Percentiles rank a stretch among this genome's conserved stretches.
These are phyloP conservation scores for Coemansia sp. DNA, from an alignment of 192 early-diverging fungal species.

Conservation along the genomic window DNA sequence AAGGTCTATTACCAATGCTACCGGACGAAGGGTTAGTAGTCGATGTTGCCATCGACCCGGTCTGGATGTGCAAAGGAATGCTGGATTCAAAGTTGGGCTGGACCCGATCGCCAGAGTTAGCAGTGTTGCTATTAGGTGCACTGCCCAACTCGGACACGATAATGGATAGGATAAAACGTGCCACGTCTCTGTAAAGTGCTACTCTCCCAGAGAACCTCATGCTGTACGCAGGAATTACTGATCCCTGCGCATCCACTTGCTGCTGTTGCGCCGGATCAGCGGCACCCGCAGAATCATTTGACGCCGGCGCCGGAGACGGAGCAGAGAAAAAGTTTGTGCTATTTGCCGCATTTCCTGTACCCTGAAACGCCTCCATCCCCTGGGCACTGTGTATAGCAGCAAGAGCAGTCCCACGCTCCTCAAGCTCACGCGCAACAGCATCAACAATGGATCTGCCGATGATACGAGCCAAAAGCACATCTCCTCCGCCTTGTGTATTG, in stretches of 20 bases:
- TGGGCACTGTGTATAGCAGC: not conserved
- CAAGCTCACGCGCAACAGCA: constrained; percentile 38
- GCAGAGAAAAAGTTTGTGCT: not conserved
- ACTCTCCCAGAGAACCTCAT: constrained; percentile 4
- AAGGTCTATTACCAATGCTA: not conserved
- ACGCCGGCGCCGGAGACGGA: not conserved
- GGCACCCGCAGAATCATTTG: not conserved
- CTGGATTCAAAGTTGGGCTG: not conserved
- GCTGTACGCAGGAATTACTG: not conserved
- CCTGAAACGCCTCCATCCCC: not conserved
- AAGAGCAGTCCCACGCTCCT: constrained; percentile 12
- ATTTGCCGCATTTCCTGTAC: not conserved
- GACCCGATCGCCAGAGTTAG: not conserved
- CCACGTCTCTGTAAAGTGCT: constrained; percentile 2
- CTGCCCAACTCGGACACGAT: not conserved
- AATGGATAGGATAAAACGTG: constrained; percentile 24
- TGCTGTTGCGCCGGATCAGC: not conserved
- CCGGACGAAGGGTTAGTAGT: not conserved
- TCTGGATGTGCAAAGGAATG: not conserved
- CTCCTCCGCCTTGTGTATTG: constrained; percentile 27
- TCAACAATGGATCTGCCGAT: constrained; percentile 37
- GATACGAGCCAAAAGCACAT: constrained; percentile 40
- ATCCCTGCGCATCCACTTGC: not conserved
- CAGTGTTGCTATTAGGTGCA: not conserved
- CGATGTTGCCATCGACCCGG: not conserved